phyloP scores from a whole-genome alignment of 768 basidiomycete species.

The Psilocybe azurescens region DNA sequence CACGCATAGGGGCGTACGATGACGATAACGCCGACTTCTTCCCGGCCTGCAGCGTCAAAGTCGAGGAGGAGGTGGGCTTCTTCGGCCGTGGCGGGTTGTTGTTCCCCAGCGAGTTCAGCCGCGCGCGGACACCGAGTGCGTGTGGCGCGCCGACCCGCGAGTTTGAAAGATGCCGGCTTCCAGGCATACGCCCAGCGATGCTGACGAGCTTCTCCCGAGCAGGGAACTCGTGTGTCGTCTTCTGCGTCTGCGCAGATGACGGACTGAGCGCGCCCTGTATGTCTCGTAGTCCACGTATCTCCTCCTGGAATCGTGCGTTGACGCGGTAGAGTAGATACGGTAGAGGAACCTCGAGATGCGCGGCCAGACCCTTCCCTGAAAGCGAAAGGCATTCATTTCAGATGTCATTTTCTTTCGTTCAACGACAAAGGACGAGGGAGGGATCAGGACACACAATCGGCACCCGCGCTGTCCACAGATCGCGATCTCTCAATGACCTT shows the following conservation, averaged over 20 bases:
- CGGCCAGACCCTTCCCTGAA: constrained; percentile 83
- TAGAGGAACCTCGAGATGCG: constrained; percentile 79
- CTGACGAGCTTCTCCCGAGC: constrained; percentile 36
- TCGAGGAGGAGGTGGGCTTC: constrained; percentile 71
- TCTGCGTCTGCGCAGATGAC: constrained; percentile 40
- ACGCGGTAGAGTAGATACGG: constrained; percentile 87
- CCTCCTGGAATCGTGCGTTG: constrained; percentile 85
- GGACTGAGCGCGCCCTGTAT: constrained; percentile 68
- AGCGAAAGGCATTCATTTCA: background rate
- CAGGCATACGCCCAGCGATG: constrained; percentile 36
- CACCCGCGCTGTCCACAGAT: constrained; percentile 70
- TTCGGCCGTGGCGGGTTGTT: constrained; percentile 55
- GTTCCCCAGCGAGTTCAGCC: constrained; percentile 70
- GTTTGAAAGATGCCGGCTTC: constrained; percentile 42
- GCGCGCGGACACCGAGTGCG: constrained; percentile 69
- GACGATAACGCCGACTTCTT: constrained; percentile 31
- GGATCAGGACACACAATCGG: constrained; percentile 68
- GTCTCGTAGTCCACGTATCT: constrained; percentile 78
- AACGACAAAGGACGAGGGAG: background rate
- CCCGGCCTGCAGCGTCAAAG: constrained; percentile 66
- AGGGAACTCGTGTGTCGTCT: constrained; percentile 21
- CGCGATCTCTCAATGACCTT: constrained; percentile 84
- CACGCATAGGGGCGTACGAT: constrained; percentile 39
- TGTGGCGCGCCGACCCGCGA: constrained; percentile 58
- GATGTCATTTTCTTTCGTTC: background rate